Evolutionary conservation across 345 rosid species (phyloP).

Genomic region (Salix caprea): DNA sequence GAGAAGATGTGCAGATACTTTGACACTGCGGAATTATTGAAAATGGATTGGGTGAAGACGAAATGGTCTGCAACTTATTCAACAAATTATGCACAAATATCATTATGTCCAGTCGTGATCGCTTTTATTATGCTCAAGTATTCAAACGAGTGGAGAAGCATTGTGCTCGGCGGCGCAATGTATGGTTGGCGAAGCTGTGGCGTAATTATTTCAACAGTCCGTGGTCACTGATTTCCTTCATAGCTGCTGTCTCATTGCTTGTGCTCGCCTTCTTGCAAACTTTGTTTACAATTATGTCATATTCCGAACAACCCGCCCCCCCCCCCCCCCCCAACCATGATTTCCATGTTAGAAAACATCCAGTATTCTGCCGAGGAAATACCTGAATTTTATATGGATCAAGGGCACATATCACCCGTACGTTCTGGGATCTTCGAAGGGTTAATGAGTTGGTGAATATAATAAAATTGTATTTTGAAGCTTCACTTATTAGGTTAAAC

Average conservation of each 20-base stretch:
- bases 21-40: slow-evolving; percentile 4
- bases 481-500: too few species aligned
- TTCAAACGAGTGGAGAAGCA: background rate
- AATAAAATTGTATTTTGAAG: too few species aligned
- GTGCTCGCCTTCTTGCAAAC: slow-evolving; percentile 1
- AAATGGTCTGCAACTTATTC: slow-evolving; percentile 12
- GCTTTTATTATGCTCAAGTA: background rate
- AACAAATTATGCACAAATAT: slow-evolving; percentile 7
- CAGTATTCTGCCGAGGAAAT: background rate
- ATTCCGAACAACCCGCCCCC: too few species aligned
- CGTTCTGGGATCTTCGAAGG: background rate
- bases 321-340: background rate
- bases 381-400: background rate
- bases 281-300: background rate
- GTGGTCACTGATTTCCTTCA: slow-evolving; percentile 16
- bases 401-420: too few species aligned
- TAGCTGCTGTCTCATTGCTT: slow-evolving; percentile 16
- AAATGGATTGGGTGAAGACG: slow-evolving; percentile 17
- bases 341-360: background rate
- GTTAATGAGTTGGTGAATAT: background rate
- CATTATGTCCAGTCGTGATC: too few species aligned
- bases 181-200: slow-evolving; percentile 10
- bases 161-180: background rate
- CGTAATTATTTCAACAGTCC: slow-evolving; percentile 19
- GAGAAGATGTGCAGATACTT: slow-evolving; percentile 21